Evolutionary conservation across 2,329 filamentous ascomycete genomes (phyloP).

Genomic region (Monosporascus sp.): DNA sequence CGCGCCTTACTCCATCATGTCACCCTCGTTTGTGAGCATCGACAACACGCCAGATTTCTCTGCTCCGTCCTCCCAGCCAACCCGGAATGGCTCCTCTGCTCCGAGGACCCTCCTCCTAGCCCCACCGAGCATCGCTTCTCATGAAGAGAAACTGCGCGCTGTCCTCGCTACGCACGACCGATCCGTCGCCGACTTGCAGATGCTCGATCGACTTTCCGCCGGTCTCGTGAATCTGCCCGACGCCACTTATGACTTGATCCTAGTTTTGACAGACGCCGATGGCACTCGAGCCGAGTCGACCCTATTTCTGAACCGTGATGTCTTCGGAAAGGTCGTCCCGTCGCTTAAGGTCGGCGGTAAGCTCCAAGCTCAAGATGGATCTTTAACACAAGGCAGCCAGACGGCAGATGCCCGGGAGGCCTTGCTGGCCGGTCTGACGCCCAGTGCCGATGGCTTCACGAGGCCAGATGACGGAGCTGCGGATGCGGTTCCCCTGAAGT

Average conservation of each 20-base stretch:
- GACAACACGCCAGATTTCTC: constrained; percentile 20
- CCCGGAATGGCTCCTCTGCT: constrained; percentile 15
- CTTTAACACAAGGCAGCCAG: constrained; percentile 39
- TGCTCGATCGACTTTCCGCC: constrained; percentile 88
- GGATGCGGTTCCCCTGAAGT: constrained; percentile 50
- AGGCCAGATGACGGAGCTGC: constrained; percentile 62
- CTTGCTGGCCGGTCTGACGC: constrained; percentile 74
- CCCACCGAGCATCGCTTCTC: constrained; percentile 81
- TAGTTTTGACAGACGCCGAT: constrained; percentile 77
- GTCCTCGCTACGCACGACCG: constrained; percentile 72
- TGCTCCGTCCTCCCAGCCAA: constrained; percentile 10
- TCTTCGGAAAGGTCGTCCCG: constrained; percentile 65
- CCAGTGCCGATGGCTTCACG: constrained; percentile 59
- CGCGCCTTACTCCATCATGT: constrained; percentile 33
- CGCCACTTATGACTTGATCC: constrained; percentile 75
- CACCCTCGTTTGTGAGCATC: constrained; percentile 44
- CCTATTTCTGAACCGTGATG: constrained; percentile 58
- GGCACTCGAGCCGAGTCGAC: constrained; percentile 61
- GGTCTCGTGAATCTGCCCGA: constrained; percentile 74
- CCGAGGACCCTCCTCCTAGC: constrained; percentile 75
- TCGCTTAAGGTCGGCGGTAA: constrained; percentile 66
- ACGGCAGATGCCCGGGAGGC: constrained; percentile 65
- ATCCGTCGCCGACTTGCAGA: constrained; percentile 80
- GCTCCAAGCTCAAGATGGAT: constrained; percentile 64
- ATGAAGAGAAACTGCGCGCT: constrained; percentile 70